Evolutionary conservation across 345 rosid species (phyloP).

Genomic region (Sisymbrium irio): DNA sequence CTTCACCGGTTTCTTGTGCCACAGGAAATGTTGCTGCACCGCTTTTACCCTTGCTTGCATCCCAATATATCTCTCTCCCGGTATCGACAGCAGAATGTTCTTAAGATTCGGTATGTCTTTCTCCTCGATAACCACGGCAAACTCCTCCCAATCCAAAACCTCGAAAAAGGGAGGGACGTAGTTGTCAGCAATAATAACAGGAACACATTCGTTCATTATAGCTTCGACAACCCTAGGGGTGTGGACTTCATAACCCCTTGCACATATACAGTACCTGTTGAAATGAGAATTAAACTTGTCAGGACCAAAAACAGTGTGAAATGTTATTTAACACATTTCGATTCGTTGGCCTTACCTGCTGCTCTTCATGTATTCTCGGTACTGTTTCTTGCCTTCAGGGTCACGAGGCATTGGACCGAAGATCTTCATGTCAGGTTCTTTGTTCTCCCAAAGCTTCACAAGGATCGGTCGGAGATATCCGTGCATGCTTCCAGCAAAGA

Average conservation of each 20-base stretch:
- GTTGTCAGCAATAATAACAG: conserved; percentile 83
- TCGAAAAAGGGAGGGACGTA: conserved; percentile 90
- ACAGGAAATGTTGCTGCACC: conserved; percentile 82
- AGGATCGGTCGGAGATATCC: conserved; percentile 74
- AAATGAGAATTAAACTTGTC: background rate
- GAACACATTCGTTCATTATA: conserved; percentile 71
- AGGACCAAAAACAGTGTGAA: background rate
- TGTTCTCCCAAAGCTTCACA: conserved; percentile 68
- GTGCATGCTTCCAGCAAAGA: conserved; percentile 88
- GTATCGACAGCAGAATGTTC: conserved; percentile 58
- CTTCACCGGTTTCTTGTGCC: conserved; percentile 77
- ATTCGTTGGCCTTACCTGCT: conserved; percentile 40
- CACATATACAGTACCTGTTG: conserved; percentile 66
- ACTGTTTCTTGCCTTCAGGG: conserved; percentile 50
- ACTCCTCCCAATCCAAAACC: conserved; percentile 71
- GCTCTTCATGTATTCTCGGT: conserved; percentile 78
- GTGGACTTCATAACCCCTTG: conserved; percentile 88
- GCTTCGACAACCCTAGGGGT: conserved; percentile 86
- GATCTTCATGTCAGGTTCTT: conserved; percentile 76
- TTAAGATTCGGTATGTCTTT: conserved; percentile 65
- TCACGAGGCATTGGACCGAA: conserved; percentile 70
- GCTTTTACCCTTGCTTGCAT: conserved; percentile 65
- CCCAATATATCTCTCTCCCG: conserved; percentile 54
- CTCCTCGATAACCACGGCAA: conserved; percentile 78
- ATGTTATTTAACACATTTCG: background rate